Evolutionary conservation across 306 rosid species (phyloP), one percentile per base, ranked within the genome.

Genomic region (Acmispon strigosus): DNA sequence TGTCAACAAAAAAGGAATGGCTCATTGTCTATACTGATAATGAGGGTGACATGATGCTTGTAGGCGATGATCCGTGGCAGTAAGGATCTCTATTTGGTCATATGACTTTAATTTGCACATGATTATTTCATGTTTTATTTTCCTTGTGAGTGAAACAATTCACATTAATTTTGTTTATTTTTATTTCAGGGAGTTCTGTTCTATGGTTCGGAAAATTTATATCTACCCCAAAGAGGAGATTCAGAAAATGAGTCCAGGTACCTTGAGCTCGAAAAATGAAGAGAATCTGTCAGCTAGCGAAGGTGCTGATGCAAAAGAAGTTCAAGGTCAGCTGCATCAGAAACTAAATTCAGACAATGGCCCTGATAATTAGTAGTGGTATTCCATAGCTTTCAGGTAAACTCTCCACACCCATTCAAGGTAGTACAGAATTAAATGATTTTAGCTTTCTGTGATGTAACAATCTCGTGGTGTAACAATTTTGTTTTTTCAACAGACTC

Each of bases 61-160:
- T 92, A 57, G 98, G 98, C 37, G 98, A 92, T 63, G 98, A 92
- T 83, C 98, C 98, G 1, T 92, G 96, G 98, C 96, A 80, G 98
- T 92, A 84, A 87, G 98, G 55, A 76, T 58, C 68, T 29, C 4
- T 61, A 7, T 69, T 53, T 76, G 53, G 49, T 36, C 47, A 11
- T 59, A 37, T 16, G 9, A 19, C 13, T 3, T 57, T 39, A 48
- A 43, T 37, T 53, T 27, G 44, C 12, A 4, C 37, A 0, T 44
- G 41, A 13, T 7, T 29, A 1, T 19, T 4, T 70, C 7, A 16
- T 10, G 36, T 10, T 47, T 32, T 29, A 1, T 2, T 7, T 47
- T 11, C 14, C 14, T 76, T 7, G 14, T 51, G 32, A 13, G 3
- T 27, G 34, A 58, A 54, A 27, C 53, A 59, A 45, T 15, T 52